Percentiles rank a stretch among this genome's conserved stretches.
Conservation (phyloP, 768 basidiomycete genomes). For the Lentinula aciculospora region DNA sequence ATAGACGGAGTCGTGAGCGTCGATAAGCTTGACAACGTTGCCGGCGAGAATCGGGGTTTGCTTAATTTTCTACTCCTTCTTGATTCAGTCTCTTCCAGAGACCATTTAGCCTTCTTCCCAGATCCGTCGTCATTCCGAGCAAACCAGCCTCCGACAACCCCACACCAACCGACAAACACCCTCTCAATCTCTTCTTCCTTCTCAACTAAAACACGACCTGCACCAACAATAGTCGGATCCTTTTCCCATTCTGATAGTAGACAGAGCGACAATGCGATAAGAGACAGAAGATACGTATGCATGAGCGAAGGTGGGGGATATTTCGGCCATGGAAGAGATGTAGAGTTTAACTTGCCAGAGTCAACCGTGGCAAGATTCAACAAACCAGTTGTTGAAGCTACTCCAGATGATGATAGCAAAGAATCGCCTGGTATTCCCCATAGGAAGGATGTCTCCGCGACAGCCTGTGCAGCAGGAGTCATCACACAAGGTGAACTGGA, state of each 20-base stretch:
- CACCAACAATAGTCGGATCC: conserved; percentile 49
- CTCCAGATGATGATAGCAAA: conserved; percentile 6
- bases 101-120: background rate
- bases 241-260: conserved; percentile 33
- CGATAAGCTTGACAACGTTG: background rate
- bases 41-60: background rate
- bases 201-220: conserved; percentile 43
- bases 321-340: conserved; percentile 12
- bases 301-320: conserved; percentile 33
- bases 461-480: background rate
- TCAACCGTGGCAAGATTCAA: background rate
- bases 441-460: conserved; percentile 1
- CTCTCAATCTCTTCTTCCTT: conserved; percentile 42
- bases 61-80: conserved; percentile 7
- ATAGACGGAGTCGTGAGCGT: background rate
- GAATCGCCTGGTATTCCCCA: conserved; percentile 12
- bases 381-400: background rate
- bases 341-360: background rate
- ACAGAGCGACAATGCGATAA: conserved; percentile 32
- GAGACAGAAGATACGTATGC: conserved; percentile 31
- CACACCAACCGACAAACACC: conserved; percentile 45
- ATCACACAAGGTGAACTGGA: conserved; percentile 25
- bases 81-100: background rate
- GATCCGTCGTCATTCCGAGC: background rate
- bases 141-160: conserved; percentile 38